A percentile compares a stretch with the other conserved stretches of the same genome.
phyloP scores from a whole-genome alignment of 2,329 filamentous ascomycete species.

The Sporothrix dimorphospora region DNA sequence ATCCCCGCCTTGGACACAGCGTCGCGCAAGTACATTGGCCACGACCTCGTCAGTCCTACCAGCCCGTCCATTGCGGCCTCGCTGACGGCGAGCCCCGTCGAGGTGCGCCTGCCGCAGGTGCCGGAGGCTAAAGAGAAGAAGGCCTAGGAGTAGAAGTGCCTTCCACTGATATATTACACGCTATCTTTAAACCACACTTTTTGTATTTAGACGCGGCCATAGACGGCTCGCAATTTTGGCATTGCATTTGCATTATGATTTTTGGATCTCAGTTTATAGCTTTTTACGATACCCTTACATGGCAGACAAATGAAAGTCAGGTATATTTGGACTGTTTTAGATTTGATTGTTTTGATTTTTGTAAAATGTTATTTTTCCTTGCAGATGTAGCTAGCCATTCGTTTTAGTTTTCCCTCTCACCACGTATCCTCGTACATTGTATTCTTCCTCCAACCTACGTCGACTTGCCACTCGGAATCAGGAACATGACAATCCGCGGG shows the following conservation, averaged over 20 bases:
- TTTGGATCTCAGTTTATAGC: background rate
- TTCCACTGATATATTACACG: background rate
- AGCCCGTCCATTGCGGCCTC: constrained; percentile 20
- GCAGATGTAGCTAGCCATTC: background rate
- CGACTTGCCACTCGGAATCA: constrained; percentile 60
- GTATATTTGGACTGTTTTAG: background rate
- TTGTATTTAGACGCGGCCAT: constrained; percentile 7
- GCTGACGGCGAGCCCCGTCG: constrained; percentile 30
- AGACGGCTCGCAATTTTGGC: background rate
- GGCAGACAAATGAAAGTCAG: background rate
- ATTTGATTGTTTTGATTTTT: background rate
- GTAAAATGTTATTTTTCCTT: background rate
- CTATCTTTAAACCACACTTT: background rate
- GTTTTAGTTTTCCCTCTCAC: background rate
- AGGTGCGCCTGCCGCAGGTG: constrained; percentile 22
- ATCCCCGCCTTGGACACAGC: constrained; percentile 17
- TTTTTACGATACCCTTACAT: constrained; percentile 17
- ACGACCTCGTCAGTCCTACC: constrained; percentile 9
- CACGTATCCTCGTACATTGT: background rate
- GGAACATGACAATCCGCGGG: constrained; percentile 58
- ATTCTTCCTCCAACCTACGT: background rate
- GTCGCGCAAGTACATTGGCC: constrained; percentile 25
- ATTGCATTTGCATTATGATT: background rate
- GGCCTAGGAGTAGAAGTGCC: background rate
- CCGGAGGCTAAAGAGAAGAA: constrained; percentile 4